phyloP scores from a whole-genome alignment of 1,139 yeast genomes.

The Taphrina flavorubra region DNA sequence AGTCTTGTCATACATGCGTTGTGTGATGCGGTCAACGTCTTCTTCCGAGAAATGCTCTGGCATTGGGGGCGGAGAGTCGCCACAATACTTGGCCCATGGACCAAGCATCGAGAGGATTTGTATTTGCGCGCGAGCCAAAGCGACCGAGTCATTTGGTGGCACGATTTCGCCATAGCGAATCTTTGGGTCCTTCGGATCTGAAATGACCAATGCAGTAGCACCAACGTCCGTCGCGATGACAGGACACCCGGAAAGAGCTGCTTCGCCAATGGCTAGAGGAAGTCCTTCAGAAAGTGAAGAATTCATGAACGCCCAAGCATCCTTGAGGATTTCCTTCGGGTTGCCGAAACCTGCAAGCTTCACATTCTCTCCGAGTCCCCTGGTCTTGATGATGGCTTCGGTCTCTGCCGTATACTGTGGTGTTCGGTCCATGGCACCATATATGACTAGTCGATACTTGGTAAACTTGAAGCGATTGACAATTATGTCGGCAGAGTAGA shows the following conservation, averaged over 20 bases:
- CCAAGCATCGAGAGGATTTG: slow-evolving; percentile 32
- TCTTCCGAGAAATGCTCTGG: slow-evolving; percentile 8
- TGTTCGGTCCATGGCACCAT: slow-evolving; percentile 33
- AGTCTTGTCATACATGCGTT: slow-evolving; percentile 30
- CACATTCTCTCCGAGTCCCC: slow-evolving; percentile 18
- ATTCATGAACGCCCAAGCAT: slow-evolving; percentile 34
- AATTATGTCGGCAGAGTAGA: slow-evolving; percentile 27
- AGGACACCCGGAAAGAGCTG: slow-evolving; percentile 28
- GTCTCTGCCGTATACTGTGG: slow-evolving; percentile 30
- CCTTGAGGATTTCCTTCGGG: slow-evolving; percentile 29
- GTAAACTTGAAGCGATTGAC: slow-evolving; percentile 29
- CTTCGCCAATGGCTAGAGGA: slow-evolving; percentile 25
- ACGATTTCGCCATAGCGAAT: slow-evolving; percentile 27
- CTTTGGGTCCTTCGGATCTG: slow-evolving; percentile 33
- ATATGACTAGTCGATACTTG: slow-evolving; percentile 27
- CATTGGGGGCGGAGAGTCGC: slow-evolving; percentile 28
- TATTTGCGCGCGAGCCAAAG: slow-evolving; percentile 27
- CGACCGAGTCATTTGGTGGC: slow-evolving; percentile 32
- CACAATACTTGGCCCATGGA: slow-evolving; percentile 28
- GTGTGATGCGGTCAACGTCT: slow-evolving; percentile 23
- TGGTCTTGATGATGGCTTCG: slow-evolving; percentile 27
- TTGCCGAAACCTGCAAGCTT: slow-evolving; percentile 27
- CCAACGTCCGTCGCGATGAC: slow-evolving; percentile 31
- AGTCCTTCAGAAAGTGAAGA: slow-evolving; percentile 29
- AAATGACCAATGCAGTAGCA: slow-evolving; percentile 26